Evolutionary conservation across 148 eudicot species (phyloP), one percentile per base, ranked within the genome.

Genomic region (Gaultheria prostrata): DNA sequence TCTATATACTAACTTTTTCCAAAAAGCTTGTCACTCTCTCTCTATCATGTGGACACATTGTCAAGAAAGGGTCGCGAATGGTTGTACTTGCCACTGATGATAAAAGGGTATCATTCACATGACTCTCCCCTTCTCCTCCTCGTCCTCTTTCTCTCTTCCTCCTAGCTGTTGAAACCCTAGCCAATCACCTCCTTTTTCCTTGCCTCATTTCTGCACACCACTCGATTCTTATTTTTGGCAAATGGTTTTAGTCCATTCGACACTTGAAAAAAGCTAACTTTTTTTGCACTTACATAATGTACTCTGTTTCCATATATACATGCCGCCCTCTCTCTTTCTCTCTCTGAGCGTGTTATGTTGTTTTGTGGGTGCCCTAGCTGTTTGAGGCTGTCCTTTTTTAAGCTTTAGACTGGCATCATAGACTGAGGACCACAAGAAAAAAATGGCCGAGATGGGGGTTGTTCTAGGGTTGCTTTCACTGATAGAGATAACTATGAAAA

Each of bases 311-410:
- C 81, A 81, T 84, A 70, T n/a, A 69, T 57, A 71, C 86, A 71
- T 79, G 78, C 82, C 78, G 32, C 57, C 70, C 86, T 79, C 63
- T 84, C 82, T 83, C 85, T 75, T 79, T 74, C 85, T 71, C 76
- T 78, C 63, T 81, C 81, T 7, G 72, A 67, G 72, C 72, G 39
- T 28, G 72, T 67, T 28, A 13, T 30, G 56, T 51, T 39, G 43
- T 39, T 39, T 5, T 39, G 43, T 39, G 43, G 72, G 35, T 28
- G 72, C 72, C 72, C 39, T 67, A 67, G 56, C 6, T 54, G 18
- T 7, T 8, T 71, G 46, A 33, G 78, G 5, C 51, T 75, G 80
- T 17, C 54, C 15, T 56, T 26, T 54, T 67, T 28, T 49, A 39
- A 39, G 3, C 43, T 6, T 54, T 33, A 17, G 76, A 32, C 45